Base-by-base conservation (phyloP, 495 filamentous ascomycete genomes). In the Bryoglossum gracile region DNA sequence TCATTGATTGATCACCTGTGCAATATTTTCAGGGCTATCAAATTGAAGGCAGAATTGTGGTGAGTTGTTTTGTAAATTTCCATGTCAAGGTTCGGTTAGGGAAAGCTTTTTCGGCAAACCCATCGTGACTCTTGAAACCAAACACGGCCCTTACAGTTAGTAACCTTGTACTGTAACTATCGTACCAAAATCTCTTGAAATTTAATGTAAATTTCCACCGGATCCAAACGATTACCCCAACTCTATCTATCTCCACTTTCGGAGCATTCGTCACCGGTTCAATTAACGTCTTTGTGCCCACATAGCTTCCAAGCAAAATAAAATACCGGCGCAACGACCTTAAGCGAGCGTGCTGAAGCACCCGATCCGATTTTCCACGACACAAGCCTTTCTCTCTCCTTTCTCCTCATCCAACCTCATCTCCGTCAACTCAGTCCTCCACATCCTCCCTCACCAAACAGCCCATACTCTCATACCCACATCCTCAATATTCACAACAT, bases 311-410 rank as follows among this genome's bases (percentile, higher is more conserved):
- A 13, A 3, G 41, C 41, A 37, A 47, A 47, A 21, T 30, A 48
- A 22, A 37, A 40, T 17, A 40, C 19, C 9, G 26, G 13, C 5
- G 26, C 26, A 30, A 30, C 26, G 26, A 30, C 26, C 35, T 10
- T 46, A 52, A 52, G 50, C 50, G 50, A 52, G 36, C 3, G 21
- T 43, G 25, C 40, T 18, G 32, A 39, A 43, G 47, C 47, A 25
- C 5, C 5, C 26, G 26, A n/a, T n/a, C 26, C 5, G 26, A 30
- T 13, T 30, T 30, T 30, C 13, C n/a, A n/a, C n/a, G n/a, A n/a
- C n/a, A n/a, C n/a, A n/a, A n/a, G n/a, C 26, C 13, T 30, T 13
- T 30, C 26, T 30, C 13, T 13, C 13, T 30, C 5, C 26, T 30
- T 30, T 13, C 5, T 30, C 26, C 13, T 30, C 26, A 30, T 6